Evolutionary conservation across 176 grass and related monocot species (phyloP).

Genomic region (Alloteropsis semialata): DNA sequence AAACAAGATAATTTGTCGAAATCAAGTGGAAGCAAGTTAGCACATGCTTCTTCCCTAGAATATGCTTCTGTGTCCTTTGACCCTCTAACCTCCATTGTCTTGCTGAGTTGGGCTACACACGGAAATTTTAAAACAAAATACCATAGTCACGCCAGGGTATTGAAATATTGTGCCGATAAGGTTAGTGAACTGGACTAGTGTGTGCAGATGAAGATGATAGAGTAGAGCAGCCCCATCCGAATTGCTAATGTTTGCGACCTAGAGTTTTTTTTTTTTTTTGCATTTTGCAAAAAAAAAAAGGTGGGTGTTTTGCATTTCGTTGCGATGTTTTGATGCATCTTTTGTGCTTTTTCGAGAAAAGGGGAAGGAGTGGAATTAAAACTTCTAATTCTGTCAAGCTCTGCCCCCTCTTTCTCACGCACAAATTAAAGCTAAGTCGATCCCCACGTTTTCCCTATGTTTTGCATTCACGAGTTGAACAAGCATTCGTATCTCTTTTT

Average conservation of each 20-base stretch:
- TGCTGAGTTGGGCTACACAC: background rate
- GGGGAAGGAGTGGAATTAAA: background rate
- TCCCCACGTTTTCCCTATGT: background rate
- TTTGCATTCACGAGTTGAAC: background rate
- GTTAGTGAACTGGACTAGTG: slow-evolving; percentile 1
- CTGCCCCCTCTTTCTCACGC: background rate
- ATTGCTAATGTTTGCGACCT: too few species aligned
- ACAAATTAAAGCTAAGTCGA: background rate
- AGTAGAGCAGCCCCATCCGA: background rate
- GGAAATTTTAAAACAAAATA: background rate
- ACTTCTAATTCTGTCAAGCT: background rate
- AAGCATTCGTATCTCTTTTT: too few species aligned
- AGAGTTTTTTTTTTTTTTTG: too few species aligned
- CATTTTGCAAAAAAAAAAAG: too few species aligned
- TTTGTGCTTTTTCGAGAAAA: background rate
- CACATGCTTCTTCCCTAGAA: background rate
- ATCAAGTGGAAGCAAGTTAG: background rate
- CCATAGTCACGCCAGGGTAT: background rate
- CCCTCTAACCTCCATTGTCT: background rate
- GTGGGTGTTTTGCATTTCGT: background rate
- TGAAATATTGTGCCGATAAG: slow-evolving; percentile 14
- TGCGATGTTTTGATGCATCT: too few species aligned
- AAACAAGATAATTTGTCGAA: background rate
- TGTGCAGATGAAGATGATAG: slow-evolving; percentile 4
- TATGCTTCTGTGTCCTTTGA: slow-evolving; percentile 4